A percentile compares a stretch with the other conserved stretches of the same genome.
Evolutionary conservation across 2,329 filamentous ascomycete genomes (phyloP).

Genomic region (Didymellaceae sp.): DNA sequence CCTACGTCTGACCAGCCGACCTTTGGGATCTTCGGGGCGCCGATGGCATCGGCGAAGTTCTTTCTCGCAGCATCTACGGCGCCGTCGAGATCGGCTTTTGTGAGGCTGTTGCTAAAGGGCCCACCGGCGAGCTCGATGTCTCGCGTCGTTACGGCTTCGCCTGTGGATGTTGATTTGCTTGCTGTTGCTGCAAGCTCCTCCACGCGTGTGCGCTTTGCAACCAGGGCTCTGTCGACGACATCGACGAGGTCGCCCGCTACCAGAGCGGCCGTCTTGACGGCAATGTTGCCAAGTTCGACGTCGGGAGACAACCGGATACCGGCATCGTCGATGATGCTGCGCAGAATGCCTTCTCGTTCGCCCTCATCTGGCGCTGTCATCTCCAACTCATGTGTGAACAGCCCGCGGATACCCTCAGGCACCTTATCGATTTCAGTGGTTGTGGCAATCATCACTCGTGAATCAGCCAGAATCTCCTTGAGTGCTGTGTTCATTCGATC

Average conservation of each 20-base stretch:
- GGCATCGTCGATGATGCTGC: constrained; percentile 76
- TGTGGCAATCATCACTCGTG: constrained; percentile 86
- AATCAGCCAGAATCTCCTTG: constrained; percentile 80
- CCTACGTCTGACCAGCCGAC: constrained; percentile 97
- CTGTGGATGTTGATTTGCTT: constrained; percentile 42
- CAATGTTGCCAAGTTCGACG: constrained; percentile 83
- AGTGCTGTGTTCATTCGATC: constrained; percentile 88
- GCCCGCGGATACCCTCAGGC: constrained; percentile 83
- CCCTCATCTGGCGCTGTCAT: constrained; percentile 91
- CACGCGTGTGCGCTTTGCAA: constrained; percentile 77
- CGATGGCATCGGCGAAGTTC: constrained; percentile 97
- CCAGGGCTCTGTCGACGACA: constrained; percentile 86
- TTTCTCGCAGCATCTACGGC: constrained; percentile 95
- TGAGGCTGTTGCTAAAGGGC: constrained; percentile 76
- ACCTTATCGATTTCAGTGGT: constrained; percentile 96
- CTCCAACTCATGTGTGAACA: constrained; percentile 96
- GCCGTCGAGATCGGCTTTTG: constrained; percentile 83
- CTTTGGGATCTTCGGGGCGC: constrained; percentile 96
- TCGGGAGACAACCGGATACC: constrained; percentile 80
- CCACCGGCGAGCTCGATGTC: constrained; percentile 92
- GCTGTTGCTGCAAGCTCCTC: constrained; percentile 69
- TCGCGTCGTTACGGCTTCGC: constrained; percentile 65
- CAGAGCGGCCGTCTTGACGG: constrained; percentile 92
- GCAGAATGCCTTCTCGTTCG: constrained; percentile 87
- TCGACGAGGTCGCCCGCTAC: constrained; percentile 95